Evolutionary conservation across 176 grass and related monocot species (phyloP).

Genomic region (Raddia distichophylla): DNA sequence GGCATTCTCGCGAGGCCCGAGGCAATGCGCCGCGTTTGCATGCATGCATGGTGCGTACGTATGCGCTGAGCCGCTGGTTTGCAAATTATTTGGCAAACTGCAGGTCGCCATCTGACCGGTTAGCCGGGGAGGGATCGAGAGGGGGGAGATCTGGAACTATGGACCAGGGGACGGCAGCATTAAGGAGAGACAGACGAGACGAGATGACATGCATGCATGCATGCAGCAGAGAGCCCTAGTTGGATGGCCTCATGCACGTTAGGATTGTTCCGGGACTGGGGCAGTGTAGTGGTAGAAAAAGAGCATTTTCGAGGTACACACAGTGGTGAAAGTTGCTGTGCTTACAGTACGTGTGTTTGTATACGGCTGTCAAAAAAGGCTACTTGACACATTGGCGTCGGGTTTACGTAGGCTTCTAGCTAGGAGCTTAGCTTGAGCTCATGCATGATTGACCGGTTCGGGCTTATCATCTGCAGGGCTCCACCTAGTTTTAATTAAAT

Average conservation of each 20-base stretch:
- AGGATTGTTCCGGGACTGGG: constrained; percentile 13
- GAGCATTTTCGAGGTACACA: not conserved
- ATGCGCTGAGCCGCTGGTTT: not conserved
- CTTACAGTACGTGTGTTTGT: too few relatives aligned
- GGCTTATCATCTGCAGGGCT: too few relatives aligned
- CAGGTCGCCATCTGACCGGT: constrained; percentile 13
- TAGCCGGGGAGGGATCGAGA: not conserved
- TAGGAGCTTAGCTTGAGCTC: too few relatives aligned
- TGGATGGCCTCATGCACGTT: constrained; percentile 28
- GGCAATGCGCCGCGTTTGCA: not conserved
- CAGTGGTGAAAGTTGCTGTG: too few relatives aligned
- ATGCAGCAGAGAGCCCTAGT: not conserved
- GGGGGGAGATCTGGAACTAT: not conserved
- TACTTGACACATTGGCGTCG: too few relatives aligned
- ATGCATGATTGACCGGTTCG: too few relatives aligned
- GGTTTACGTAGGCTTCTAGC: too few relatives aligned
- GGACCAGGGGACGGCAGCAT: not conserved
- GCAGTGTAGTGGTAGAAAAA: not conserved
- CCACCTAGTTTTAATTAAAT: too few relatives aligned
- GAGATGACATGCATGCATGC: not conserved
- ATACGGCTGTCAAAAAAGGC: too few relatives aligned
- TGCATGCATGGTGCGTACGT: not conserved
- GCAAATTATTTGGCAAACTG: constrained; percentile 28
- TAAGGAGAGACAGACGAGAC: not conserved
- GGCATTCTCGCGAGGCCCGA: constrained; percentile 22